A percentile compares a stretch with the other conserved stretches of the same genome.
Evolutionary conservation across 805 yeast species (phyloP).

Genomic region (Starmerella geochares): DNA sequence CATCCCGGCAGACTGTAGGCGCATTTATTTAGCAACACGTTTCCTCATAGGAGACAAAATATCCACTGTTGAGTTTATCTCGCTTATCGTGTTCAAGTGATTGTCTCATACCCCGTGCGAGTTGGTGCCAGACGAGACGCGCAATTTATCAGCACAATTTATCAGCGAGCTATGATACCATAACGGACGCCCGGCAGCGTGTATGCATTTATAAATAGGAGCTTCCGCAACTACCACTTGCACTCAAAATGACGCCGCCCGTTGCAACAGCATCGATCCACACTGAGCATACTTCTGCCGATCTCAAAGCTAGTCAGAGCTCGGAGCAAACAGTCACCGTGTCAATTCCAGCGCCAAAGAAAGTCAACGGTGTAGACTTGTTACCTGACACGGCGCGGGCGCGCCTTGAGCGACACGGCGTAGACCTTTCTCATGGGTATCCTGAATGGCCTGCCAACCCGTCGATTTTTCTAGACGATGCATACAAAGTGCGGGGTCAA

Average conservation of each 20-base stretch:
- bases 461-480: slow-evolving; percentile 12
- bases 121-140: neutral
- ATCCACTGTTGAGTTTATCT: too few relatives aligned
- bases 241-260: slow-evolving; percentile 17
- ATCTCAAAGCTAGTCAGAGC: slow-evolving; percentile 23
- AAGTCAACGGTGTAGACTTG: neutral
- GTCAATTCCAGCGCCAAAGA: neutral
- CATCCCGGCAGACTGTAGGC: too few relatives aligned
- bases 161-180: neutral
- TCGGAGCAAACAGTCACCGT: neutral
- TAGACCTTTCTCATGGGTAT: slow-evolving; percentile 12
- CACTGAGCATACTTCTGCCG: slow-evolving; percentile 38
- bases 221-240: too few relatives aligned
- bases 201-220: neutral
- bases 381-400: slow-evolving; percentile 10
- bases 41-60: too few relatives aligned
- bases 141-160: too few relatives aligned
- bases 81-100: too few relatives aligned
- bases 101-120: neutral
- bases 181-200: neutral
- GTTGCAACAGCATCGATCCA: slow-evolving; percentile 37
- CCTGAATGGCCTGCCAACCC: slow-evolving; percentile 13
- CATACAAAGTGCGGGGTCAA: slow-evolving; percentile 6
- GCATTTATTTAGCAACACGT: too few relatives aligned
- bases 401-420: slow-evolving; percentile 9